Evolutionary conservation across 805 yeast species (phyloP), one percentile per base, ranked within the genome.

Genomic region (Priceomyces melissophilus): DNA sequence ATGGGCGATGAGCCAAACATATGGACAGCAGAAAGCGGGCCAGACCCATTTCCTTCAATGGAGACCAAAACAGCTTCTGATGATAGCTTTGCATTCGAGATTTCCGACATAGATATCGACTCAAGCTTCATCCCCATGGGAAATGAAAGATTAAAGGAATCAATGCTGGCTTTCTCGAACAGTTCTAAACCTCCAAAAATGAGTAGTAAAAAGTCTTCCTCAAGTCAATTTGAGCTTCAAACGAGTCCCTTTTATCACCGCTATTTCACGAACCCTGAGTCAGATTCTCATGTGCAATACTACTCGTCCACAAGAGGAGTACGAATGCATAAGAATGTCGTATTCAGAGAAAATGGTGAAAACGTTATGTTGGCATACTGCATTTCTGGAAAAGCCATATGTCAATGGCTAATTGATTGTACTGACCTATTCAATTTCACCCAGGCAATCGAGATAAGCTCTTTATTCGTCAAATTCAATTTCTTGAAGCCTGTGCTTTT

Each of bases 381-480:
- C 40, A 72, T 87, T 46, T 74, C 85, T 1, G 95, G 96, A 0
- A 84, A 84, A 50, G 84, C 93, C 0, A 66, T 84, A 0, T 75
- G 81, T 61, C 96, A 89, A 54, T 91, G 96, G 96, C 54, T 91
- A 5, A 73, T 84, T 78, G 98, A 91, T 47, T 89, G 96, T 54
- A 85, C 96, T 1, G 93, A 87, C 53, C 67, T 82, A 1, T 57
- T 81, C 48, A 71, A 71, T 38, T 55, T 61, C 0, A 63, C 65
- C 10, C 86, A 79, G 43, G 84, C 87, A 0, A 54, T 67, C 0
- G 73, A 73, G 15, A 60, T 84, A 10, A 78, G 82, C 0, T 66
- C 71, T 3, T 53, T 78, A 10, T 73, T 85, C 42, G 46, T 76
- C 29, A 71, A 67, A 36, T 50, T 65, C 31, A 73, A 72, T 0